Percentiles rank a stretch among this genome's conserved stretches.
Evolutionary conservation across 768 basidiomycete genomes (phyloP).

Genomic region (Serpula lacrymans): DNA sequence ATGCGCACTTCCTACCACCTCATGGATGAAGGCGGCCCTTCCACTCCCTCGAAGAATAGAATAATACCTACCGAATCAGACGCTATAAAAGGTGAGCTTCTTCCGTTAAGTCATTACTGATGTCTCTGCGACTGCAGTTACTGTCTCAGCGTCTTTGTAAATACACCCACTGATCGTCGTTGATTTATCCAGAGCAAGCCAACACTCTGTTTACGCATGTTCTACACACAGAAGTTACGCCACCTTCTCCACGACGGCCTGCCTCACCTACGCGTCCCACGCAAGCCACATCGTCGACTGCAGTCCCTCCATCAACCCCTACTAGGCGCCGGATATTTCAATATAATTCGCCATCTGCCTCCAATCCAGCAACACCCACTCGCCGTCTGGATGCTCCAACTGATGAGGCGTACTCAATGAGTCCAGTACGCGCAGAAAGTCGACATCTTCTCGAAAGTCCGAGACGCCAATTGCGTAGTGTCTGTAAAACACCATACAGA

Average conservation of each 20-base stretch:
- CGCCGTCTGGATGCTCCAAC: slow-evolving; percentile 76
- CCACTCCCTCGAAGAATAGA: slow-evolving; percentile 57
- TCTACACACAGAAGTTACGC: slow-evolving; percentile 74
- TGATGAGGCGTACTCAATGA: slow-evolving; percentile 87
- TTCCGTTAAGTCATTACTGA: slow-evolving; percentile 5
- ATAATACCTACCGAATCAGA: slow-evolving; percentile 70
- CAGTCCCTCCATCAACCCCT: slow-evolving; percentile 41
- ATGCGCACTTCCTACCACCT: slow-evolving; percentile 62
- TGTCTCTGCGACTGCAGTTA: slow-evolving; percentile 18
- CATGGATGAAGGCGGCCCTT: slow-evolving; percentile 50
- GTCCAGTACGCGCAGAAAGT: slow-evolving; percentile 82
- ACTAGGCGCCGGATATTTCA: slow-evolving; percentile 61
- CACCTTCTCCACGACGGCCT: slow-evolving; percentile 59
- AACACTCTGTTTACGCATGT: slow-evolving; percentile 78
- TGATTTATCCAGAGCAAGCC: slow-evolving; percentile 63
- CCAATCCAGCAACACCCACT: slow-evolving; percentile 54
- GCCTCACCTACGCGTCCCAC: slow-evolving; percentile 57
- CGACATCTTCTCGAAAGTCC: slow-evolving; percentile 83
- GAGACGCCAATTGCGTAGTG: slow-evolving; percentile 71
- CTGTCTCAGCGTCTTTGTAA: no score
- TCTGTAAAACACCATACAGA: slow-evolving; percentile 94
- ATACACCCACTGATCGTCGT: no score
- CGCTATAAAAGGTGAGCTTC: slow-evolving; percentile 64
- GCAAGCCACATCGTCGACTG: slow-evolving; percentile 31
- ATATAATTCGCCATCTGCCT: slow-evolving; percentile 61